Conservation (phyloP, 805 yeast species). For the Myxozyma sirexii region DNA sequence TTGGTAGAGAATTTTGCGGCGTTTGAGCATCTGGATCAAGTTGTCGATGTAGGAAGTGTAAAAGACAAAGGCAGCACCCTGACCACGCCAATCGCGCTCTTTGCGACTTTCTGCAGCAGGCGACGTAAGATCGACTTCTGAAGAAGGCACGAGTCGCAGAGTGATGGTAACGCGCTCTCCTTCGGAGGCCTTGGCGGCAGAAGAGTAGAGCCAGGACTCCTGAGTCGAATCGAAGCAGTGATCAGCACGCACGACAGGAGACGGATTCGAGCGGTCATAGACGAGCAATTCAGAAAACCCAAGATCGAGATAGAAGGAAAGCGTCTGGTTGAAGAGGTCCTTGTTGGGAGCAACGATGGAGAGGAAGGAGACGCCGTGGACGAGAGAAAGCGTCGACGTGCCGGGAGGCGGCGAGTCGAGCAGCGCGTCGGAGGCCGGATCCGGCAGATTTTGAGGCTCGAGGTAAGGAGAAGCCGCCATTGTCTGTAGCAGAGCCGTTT, state of each 20-base stretch:
- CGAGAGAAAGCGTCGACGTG: constrained; percentile 39
- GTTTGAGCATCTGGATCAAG: constrained; percentile 45
- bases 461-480: constrained; percentile 30
- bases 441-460: constrained; percentile 6
- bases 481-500: too few relatives aligned
- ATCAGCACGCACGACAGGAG: constrained; percentile 18
- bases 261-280: constrained; percentile 36
- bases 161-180: constrained; percentile 39
- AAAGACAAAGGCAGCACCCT: constrained; percentile 51
- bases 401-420: not conserved
- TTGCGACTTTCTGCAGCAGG: constrained; percentile 29
- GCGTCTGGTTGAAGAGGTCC: constrained; percentile 50
- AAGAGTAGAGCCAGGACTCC: constrained; percentile 43
- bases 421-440: not conserved
- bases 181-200: constrained; percentile 39
- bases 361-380: constrained; percentile 60
- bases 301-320: constrained; percentile 59
- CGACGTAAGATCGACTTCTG: constrained; percentile 20
- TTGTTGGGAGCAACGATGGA: constrained; percentile 56
- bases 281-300: constrained; percentile 47
- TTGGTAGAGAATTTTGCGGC: constrained; percentile 49
- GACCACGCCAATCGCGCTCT: constrained; percentile 54
- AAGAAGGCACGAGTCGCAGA: constrained; percentile 31
- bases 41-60: constrained; percentile 47
- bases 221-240: constrained; percentile 36